Evolutionary conservation across 805 yeast genomes (phyloP).

Genomic region (Candida qinlingensis): DNA sequence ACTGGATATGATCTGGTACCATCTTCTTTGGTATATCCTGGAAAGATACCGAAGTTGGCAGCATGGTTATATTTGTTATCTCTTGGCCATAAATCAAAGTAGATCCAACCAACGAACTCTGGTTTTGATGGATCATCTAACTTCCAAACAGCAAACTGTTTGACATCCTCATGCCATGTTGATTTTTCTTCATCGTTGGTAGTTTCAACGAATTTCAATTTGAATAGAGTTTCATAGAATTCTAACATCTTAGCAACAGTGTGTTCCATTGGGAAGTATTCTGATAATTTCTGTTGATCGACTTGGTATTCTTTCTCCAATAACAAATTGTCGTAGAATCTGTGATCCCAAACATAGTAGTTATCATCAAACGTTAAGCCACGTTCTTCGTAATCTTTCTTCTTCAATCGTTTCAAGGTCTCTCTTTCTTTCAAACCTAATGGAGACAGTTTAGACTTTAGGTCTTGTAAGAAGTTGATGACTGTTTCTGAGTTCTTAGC

Average conservation of each 20-base stretch:
- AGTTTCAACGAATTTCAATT: conserved; percentile 56
- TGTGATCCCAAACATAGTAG: conserved; percentile 69
- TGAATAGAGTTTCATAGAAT: conserved; percentile 65
- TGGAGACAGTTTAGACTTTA: conserved; percentile 52
- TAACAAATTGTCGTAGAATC: conserved; percentile 59
- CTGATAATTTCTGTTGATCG: conserved; percentile 65
- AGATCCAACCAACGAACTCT: conserved; percentile 70
- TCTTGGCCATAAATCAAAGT: conserved; percentile 79
- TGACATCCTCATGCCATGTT: conserved; percentile 78
- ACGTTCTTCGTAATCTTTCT: conserved; percentile 41
- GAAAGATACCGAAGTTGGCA: conserved; percentile 67
- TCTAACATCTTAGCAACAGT: conserved; percentile 65
- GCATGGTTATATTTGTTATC: conserved; percentile 88
- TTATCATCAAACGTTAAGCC: conserved; percentile 37
- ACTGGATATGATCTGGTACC: conserved; percentile 57
- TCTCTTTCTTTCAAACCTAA: conserved; percentile 52
- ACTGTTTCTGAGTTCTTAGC: conserved; percentile 66
- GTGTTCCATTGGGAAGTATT: conserved; percentile 70
- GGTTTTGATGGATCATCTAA: conserved; percentile 44
- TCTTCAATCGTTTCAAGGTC: conserved; percentile 45
- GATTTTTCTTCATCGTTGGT: conserved; percentile 30
- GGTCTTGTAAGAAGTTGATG: conserved; percentile 53
- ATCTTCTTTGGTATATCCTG: conserved; percentile 48
- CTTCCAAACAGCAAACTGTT: conserved; percentile 67
- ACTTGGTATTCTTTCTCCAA: conserved; percentile 67